Evolutionary conservation across 2,329 filamentous ascomycete species (phyloP), one percentile per base, ranked within the genome.

Genomic region (Mycocentrospora acerina): DNA sequence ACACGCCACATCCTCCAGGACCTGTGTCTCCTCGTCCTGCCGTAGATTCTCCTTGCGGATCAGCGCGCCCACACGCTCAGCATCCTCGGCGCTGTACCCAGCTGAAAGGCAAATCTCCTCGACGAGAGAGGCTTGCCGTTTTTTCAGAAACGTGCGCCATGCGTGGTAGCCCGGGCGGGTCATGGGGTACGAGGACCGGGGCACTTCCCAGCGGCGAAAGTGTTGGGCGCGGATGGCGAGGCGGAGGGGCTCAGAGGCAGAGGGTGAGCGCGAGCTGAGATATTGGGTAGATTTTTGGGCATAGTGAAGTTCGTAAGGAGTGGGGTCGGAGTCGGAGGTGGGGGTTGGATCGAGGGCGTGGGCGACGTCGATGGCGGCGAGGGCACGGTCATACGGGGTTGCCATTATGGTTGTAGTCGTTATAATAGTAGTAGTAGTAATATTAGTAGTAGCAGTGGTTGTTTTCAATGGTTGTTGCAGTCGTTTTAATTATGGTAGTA

Each of bases 151-250:
- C 3, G 82, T 77, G 15, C 89, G 79, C 89, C 89, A 94, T n/a
- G 77, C 74, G 48, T 90, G 79, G 64, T 95, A 94, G 8, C 89
- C 89, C 0, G 79, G 62, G 50, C 84, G 82, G 1, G 83, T 90
- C 73, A 81, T 81, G 6, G 88, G 86, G 66, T 87, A 91, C 25
- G 75, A 79, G 48, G 74, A 71, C 32, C 88, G 83, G 0, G 88
- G 86, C 2, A 91, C 79, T 68, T 94, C 86, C 88, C 88, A 95
- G 69, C 87, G 82, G 36, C 83, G 80, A 57, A 94, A 87, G 67
- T 95, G 89, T 66, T 94, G 89, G 9, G 88, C 88, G 50, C 88
- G 83, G 51, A 90, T 85, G 13, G 89, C 89, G 31, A 93, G 75
- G 46, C 81, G 81, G 37, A 95, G 74, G 16, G 79, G 68, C 1